phyloP scores from a whole-genome alignment of 306 rosid genomes.

The Dryas drummondii region DNA sequence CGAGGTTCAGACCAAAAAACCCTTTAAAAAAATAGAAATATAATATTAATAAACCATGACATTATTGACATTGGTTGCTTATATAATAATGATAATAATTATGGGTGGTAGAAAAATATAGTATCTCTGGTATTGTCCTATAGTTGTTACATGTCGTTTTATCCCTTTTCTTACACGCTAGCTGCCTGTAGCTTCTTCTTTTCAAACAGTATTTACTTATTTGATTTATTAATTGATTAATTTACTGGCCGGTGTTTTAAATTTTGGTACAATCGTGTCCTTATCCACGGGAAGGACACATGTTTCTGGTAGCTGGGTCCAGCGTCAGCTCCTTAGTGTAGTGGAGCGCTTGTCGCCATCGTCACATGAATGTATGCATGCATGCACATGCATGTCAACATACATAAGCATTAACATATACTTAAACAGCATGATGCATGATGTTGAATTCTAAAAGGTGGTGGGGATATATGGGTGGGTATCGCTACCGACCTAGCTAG shows the following conservation, averaged over 20 bases:
- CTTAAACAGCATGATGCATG: not conserved
- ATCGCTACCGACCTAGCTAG: too few species aligned
- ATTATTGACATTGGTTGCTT: not conserved
- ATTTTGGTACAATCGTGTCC: not conserved
- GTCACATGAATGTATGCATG: not conserved
- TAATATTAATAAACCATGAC: too few species aligned
- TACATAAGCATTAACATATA: not conserved
- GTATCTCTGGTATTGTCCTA: not conserved
- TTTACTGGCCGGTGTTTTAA: not conserved
- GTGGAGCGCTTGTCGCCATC: constrained; percentile 11
- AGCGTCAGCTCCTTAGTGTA: constrained; percentile 1
- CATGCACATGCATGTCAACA: not conserved
- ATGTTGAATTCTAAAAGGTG: not conserved
- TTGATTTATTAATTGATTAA: too few species aligned
- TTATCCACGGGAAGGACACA: constrained; percentile 16
- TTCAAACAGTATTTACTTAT: not conserved
- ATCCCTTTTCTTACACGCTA: not conserved
- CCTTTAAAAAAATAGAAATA: too few species aligned
- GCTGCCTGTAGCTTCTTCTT: not conserved
- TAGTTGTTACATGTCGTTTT: not conserved
- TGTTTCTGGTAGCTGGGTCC: constrained; percentile 1
- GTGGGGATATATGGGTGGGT: not conserved
- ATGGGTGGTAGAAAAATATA: not conserved
- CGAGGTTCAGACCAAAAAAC: too few species aligned
- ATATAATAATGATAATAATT: too few species aligned